Percentiles rank a stretch among this genome's conserved stretches.
Evolutionary conservation across 106 monocot genomes (phyloP).

Genomic region (Phalaenopsis equestris): DNA sequence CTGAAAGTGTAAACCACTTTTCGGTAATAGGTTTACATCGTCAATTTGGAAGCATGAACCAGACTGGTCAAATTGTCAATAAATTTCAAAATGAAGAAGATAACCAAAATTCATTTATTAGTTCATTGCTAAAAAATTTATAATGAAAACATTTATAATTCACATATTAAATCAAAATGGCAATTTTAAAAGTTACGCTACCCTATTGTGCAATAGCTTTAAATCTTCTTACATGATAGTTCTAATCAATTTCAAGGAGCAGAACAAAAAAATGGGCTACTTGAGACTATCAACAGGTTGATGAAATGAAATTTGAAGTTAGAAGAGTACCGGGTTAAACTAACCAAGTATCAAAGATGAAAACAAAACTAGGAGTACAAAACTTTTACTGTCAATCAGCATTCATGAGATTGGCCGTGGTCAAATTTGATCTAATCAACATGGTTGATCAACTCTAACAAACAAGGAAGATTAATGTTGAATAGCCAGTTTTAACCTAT

Average conservation of each 20-base stretch:
- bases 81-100: too few relatives aligned
- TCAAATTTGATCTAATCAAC: neutral
- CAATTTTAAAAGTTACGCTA: neutral
- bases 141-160: neutral
- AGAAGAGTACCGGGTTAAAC: neutral
- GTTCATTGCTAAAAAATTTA: neutral
- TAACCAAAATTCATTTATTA: too few relatives aligned
- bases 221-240: too few relatives aligned
- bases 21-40: too few relatives aligned
- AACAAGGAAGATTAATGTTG: neutral
- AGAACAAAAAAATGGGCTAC: too few relatives aligned
- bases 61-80: too few relatives aligned
- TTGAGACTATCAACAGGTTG: too few relatives aligned
- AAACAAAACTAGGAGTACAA: neutral
- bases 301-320: neutral
- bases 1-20: neutral
- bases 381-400: neutral
- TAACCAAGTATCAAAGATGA: neutral
- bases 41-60: too few relatives aligned
- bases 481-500: neutral
- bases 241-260: too few relatives aligned
- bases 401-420: neutral
- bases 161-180: neutral
- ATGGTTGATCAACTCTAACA: neutral
- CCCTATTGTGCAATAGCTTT: too few relatives aligned